phyloP scores from a whole-genome alignment of 257 asterid genomes.

The Oldenlandia corymbosa region DNA sequence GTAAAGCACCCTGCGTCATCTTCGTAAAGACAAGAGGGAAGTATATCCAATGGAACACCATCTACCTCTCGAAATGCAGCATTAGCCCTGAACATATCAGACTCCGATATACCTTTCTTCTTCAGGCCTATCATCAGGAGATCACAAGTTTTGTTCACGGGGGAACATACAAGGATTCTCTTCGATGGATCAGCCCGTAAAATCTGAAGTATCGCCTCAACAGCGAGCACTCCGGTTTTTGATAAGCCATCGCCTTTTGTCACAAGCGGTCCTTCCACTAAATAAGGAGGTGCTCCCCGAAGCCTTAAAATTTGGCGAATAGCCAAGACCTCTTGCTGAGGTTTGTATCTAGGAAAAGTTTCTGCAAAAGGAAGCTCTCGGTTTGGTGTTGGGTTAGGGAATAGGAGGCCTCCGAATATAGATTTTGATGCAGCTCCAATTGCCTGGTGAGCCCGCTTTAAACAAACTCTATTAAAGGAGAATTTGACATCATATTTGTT shows the following conservation, averaged over 20 bases:
- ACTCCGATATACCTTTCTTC: constrained; percentile 11
- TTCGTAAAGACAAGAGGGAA: constrained; percentile 15
- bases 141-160: constrained; percentile 22
- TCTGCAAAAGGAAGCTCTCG: background rate
- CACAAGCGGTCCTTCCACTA: constrained; percentile 20
- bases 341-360: background rate
- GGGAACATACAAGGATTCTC: constrained; percentile 23
- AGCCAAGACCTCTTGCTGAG: background rate
- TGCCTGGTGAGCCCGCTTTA: constrained; percentile 24
- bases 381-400: constrained; percentile 12
- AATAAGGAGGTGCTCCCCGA: constrained; percentile 20
- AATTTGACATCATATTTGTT: constrained; percentile 19
- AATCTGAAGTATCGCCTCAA: constrained; percentile 11
- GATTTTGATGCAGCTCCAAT: constrained; percentile 9
- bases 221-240: constrained; percentile 5
- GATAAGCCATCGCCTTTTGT: background rate
- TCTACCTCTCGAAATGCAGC: constrained; percentile 28
- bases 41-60: constrained; percentile 24
- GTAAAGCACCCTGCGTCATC: constrained; percentile 12
- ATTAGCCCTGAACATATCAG: constrained; percentile 25
- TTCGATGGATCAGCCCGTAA: constrained; percentile 9
- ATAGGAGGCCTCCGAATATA: constrained; percentile 13
- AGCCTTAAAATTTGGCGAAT: constrained; percentile 21
- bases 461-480: constrained; percentile 27
- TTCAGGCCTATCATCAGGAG: constrained; percentile 20